These are phyloP conservation scores for Schizosaccharomyces osmophilus DNA, from an alignment of 805 yeast species.

Conservation along the genomic window DNA sequence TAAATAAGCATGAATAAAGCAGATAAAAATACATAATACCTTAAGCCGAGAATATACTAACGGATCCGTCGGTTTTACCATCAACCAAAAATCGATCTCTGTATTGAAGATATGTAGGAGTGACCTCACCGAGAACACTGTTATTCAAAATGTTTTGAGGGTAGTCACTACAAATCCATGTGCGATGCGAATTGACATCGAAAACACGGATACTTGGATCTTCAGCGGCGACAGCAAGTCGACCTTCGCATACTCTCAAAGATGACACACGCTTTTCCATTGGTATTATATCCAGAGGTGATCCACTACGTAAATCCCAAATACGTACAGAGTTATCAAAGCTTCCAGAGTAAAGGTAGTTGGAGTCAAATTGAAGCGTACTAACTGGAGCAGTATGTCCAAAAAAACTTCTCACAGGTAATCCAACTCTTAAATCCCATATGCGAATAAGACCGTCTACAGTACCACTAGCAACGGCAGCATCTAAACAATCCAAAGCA, in stretches of 20 bases:
- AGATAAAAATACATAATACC: neutral
- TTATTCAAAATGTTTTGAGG: neutral
- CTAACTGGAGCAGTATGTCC: conserved; percentile 55
- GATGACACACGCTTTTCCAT: conserved; percentile 31
- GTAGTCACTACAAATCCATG: conserved; percentile 23
- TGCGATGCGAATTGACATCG: conserved; percentile 29
- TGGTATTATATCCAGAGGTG: conserved; percentile 34
- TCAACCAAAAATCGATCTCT: conserved; percentile 43
- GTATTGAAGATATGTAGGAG: conserved; percentile 23
- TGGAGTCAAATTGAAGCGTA: conserved; percentile 43
- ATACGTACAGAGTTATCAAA: conserved; percentile 36
- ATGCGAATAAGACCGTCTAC: conserved; percentile 50
- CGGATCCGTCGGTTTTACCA: conserved; percentile 34
- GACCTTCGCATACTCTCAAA: conserved; percentile 32
- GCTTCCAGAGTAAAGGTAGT: conserved; percentile 37
- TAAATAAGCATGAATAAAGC: neutral
- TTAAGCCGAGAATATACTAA: conserved; percentile 36
- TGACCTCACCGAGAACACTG: neutral
- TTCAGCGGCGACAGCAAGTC: conserved; percentile 29
- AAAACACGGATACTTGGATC: conserved; percentile 30
- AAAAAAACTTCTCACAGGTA: conserved; percentile 30
- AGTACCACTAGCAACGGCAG: conserved; percentile 58
- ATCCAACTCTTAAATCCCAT: conserved; percentile 56
- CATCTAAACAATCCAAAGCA: conserved; percentile 45
- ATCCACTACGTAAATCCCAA: conserved; percentile 54